Evolutionary conservation across 2,329 filamentous ascomycete species (phyloP), one percentile per base, ranked within the genome.

Genomic region (Botryosphaeria dothidea): DNA sequence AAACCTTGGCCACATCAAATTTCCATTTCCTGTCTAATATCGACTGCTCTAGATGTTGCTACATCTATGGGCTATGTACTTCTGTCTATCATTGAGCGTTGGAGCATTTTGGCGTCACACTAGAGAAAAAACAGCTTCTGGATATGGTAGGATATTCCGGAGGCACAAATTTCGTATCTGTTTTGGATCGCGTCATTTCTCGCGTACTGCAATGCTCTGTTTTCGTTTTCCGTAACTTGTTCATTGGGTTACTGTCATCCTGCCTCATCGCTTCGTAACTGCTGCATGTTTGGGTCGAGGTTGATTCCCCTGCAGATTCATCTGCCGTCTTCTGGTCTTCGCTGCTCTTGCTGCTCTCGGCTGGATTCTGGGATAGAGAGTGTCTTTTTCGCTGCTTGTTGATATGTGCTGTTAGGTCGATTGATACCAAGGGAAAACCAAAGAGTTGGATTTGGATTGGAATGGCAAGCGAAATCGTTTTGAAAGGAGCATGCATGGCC

Each of bases 71-170:
- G 43, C 27, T 19, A 41, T 51, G 58, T 62, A 36, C 31, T 62
- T 62, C 46, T 62, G 43, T 49, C 45, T 34, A 60, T 46, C 38
- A 31, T 60, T 38, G 29, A 62, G 58, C 58, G 58, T 62, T 62
- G 58, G 58, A 62, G 58, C 19, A 51, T 62, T 62, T 51, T 15
- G 58, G 58, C 58, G 58, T 62, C 56, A 46, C 17, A 23, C 27
- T 60, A 60, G 56, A 60, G 41, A 60, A 60, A 60, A 58, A 45
- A 34, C 21, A 8, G 21, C 17, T 46, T 46, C 27, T 34, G 56
- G 41, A 60, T 41, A 34, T 25, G 38, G 36, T 60, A 17, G 41
- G 41, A 46, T 46, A 21, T 31, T 17, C 19, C 27, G 56, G 56
- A 34, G 19, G 27, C 17, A 34, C n/a, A 29, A 46, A 60, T 46